These are phyloP conservation scores for Capniomyces stellatus DNA, from an alignment of 371 early-diverging fungal species.

Conservation along the genomic window DNA sequence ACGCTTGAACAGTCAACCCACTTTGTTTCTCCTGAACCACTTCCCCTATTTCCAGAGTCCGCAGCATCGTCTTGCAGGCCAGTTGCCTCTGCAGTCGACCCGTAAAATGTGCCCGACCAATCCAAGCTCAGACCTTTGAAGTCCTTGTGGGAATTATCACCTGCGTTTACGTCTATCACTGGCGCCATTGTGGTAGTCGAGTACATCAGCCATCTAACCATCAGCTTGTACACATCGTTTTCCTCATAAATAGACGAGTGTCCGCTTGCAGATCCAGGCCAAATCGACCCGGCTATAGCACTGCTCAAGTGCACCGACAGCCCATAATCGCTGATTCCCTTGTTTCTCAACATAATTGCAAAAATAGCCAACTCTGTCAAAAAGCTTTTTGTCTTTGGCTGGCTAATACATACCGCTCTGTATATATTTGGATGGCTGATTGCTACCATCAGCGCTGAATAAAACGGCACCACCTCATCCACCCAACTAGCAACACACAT, in stretches of 20 bases:
- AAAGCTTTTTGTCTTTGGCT: conserved; percentile 53
- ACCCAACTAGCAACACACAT: conserved; percentile 58
- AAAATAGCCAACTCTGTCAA: conserved; percentile 64
- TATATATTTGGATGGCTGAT: conserved; percentile 68
- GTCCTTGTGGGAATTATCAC: neutral
- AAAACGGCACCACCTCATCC: conserved; percentile 86
- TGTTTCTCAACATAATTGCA: conserved; percentile 61
- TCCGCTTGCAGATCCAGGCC: conserved; percentile 55
- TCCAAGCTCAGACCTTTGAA: neutral
- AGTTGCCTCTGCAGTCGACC: no score
- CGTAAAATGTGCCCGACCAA: no score
- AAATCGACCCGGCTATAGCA: conserved; percentile 64
- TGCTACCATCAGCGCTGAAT: conserved; percentile 73
- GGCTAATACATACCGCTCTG: conserved; percentile 75
- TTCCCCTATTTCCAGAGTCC: no score
- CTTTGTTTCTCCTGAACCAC: no score
- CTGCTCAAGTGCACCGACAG: conserved; percentile 67
- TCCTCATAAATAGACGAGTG: conserved; percentile 87
- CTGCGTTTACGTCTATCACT: neutral
- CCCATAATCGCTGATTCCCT: conserved; percentile 65
- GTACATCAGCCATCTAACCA: conserved; percentile 23
- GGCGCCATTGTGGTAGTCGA: conserved; percentile 12
- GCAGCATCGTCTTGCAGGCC: no score
- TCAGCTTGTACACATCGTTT: conserved; percentile 53
- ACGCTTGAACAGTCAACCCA: no score